Percentiles rank a stretch among this genome's conserved stretches.
These are phyloP conservation scores for Ustilago cynodontis DNA, from an alignment of 1,284 basidiomycete species.

Conservation along the genomic window DNA sequence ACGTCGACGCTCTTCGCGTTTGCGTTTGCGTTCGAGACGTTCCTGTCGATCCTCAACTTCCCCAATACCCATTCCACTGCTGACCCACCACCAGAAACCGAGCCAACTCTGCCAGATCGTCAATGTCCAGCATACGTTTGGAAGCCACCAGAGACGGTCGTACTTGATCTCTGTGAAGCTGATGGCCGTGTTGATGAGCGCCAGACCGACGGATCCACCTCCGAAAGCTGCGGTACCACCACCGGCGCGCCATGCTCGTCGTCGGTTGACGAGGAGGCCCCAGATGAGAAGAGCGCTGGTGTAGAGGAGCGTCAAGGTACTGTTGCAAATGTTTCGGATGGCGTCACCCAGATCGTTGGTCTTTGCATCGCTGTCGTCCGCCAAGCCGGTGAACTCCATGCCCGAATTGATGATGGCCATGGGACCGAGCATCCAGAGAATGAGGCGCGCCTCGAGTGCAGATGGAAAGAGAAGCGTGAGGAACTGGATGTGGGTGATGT, in stretches of 20 bases:
- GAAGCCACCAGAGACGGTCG: constrained; percentile 69
- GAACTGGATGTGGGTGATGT: constrained; percentile 97
- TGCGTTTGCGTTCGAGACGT: constrained; percentile 50
- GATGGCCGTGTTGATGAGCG: constrained; percentile 65
- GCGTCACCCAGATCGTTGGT: constrained; percentile 79
- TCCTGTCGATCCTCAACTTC: constrained; percentile 68
- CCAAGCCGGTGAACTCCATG: constrained; percentile 85
- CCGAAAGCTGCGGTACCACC: constrained; percentile 97
- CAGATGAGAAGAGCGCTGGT: constrained; percentile 89
- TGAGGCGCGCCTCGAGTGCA: constrained; percentile 86
- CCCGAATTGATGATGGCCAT: constrained; percentile 85
- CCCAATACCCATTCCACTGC: constrained; percentile 69
- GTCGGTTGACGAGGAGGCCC: constrained; percentile 90
- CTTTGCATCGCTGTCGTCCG: constrained; percentile 69
- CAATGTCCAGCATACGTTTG: constrained; percentile 65
- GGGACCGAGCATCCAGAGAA: constrained; percentile 87
- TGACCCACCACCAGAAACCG: constrained; percentile 70
- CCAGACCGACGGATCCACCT: constrained; percentile 69
- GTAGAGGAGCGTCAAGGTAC: constrained; percentile 92
- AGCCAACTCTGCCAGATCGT: constrained; percentile 70
- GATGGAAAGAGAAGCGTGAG: constrained; percentile 95
- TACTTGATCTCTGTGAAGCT: constrained; percentile 68
- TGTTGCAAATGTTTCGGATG: constrained; percentile 93
- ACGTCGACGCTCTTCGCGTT: constrained; percentile 52
- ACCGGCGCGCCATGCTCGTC: constrained; percentile 88